Percentiles rank a stretch among this genome's conserved stretches.
Conservation (phyloP, 805 yeast genomes). For the Starmerella asiatica region DNA sequence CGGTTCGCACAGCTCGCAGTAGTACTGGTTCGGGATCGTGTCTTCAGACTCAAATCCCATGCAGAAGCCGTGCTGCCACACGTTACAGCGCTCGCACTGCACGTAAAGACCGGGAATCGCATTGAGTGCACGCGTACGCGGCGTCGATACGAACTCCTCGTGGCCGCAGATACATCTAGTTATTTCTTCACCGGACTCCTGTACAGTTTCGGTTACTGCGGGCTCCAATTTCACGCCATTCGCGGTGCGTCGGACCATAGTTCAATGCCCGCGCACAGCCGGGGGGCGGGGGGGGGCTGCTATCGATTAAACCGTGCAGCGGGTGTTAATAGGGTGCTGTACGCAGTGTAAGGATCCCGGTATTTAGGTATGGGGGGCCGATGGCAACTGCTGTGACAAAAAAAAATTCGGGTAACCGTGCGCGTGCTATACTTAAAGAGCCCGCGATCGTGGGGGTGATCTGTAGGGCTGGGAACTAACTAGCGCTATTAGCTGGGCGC, state of each 20-base stretch:
- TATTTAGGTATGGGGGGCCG: too few species aligned
- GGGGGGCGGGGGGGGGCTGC: too few species aligned
- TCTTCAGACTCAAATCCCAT: constrained; percentile 68
- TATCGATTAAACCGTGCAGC: too few species aligned
- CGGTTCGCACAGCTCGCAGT: constrained; percentile 88
- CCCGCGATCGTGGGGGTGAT: too few species aligned
- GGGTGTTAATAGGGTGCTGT: too few species aligned
- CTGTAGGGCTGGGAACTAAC: too few species aligned
- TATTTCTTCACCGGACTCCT: constrained; percentile 31
- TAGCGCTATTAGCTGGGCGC: too few species aligned
- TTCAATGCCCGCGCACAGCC: background rate
- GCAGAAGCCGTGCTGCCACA: constrained; percentile 97
- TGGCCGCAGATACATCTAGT: constrained; percentile 46
- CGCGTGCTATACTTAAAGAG: too few species aligned
- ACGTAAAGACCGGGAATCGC: constrained; percentile 90
- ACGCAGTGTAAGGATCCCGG: too few species aligned
- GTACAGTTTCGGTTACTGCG: constrained; percentile 2
- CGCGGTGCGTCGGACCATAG: constrained; percentile 9
- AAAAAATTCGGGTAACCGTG: too few species aligned
- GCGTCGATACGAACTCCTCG: constrained; percentile 32
- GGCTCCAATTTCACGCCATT: background rate
- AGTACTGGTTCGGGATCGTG: constrained; percentile 81
- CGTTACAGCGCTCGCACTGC: constrained; percentile 88
- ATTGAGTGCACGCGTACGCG: constrained; percentile 28
- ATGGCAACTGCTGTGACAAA: too few species aligned